Conservation (phyloP, 176 grass and related monocot genomes). For the Phragmites australis region DNA sequence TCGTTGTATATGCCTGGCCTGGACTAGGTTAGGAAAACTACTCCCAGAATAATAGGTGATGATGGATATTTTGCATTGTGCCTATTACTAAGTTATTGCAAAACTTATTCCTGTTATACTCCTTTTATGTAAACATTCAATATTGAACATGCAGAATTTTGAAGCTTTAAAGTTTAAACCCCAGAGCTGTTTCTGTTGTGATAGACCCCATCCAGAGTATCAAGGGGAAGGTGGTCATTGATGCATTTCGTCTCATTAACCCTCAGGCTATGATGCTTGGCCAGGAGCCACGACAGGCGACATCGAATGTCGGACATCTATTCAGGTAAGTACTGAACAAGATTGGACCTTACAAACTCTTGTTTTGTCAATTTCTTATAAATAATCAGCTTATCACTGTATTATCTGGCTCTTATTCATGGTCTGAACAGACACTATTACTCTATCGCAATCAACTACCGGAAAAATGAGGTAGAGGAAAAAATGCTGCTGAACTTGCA, state of each 20-base stretch:
- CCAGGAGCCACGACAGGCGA: conserved; percentile 92
- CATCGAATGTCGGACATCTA: conserved; percentile 95
- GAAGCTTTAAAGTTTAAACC: conserved; percentile 94
- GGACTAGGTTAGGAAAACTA: not conserved
- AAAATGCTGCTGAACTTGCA: conserved; percentile 94
- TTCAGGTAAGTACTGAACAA: conserved; percentile 61
- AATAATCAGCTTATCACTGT: not conserved
- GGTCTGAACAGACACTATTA: conserved; percentile 96
- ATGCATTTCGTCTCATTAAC: conserved; percentile 94
- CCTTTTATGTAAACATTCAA: conserved; percentile 7
- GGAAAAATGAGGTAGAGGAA: conserved; percentile 94
- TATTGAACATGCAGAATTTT: conserved; percentile 67
- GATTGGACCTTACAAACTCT: not conserved
- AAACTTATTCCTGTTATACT: not conserved
- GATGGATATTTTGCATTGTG: not conserved
- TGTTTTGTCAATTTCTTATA: conserved; percentile 13
- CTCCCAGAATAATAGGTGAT: not conserved
- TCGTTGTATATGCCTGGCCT: not conserved
- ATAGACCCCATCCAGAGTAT: conserved; percentile 98
- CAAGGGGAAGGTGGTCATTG: conserved; percentile 96
- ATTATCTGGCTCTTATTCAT: conserved; percentile 78
- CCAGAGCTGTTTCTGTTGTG: conserved; percentile 91
- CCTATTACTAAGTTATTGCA: not conserved
- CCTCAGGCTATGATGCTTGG: conserved; percentile 99
- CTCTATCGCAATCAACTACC: conserved; percentile 94